These are phyloP conservation scores for Leptosphaerulina australis DNA, from an alignment of 2,329 filamentous ascomycete genomes.

Conservation along the genomic window DNA sequence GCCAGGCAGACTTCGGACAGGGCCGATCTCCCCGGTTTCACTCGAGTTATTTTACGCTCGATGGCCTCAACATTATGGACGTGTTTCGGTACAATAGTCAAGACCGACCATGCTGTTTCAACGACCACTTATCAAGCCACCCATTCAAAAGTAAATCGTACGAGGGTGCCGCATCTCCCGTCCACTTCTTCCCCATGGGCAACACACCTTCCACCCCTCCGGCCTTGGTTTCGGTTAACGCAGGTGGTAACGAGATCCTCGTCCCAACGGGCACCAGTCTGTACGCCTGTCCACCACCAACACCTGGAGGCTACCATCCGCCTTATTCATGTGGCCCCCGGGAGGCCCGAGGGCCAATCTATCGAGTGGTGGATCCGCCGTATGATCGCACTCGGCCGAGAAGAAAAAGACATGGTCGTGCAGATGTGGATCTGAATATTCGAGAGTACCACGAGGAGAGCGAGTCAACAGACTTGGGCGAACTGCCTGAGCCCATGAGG, in stretches of 20 bases:
- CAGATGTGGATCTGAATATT: neutral
- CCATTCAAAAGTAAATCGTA: no score
- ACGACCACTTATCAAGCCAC: no score
- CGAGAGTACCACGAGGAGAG: neutral
- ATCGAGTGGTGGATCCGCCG: neutral
- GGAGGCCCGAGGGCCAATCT: neutral
- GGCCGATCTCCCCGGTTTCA: no score
- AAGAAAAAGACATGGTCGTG: neutral
- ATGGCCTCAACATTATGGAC: no score
- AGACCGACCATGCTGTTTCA: no score
- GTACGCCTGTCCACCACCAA: neutral
- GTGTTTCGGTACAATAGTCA: no score
- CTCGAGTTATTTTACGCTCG: no score
- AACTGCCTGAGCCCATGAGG: neutral
- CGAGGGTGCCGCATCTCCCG: no score
- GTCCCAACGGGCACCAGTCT: slow-evolving; percentile 24
- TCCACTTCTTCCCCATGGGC: no score
- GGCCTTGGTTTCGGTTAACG: slow-evolving; percentile 32
- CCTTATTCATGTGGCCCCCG: neutral
- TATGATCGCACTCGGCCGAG: neutral
- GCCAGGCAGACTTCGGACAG: no score
- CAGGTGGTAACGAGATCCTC: slow-evolving; percentile 26
- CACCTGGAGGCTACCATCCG: neutral
- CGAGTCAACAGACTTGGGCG: neutral
- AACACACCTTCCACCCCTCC: slow-evolving; percentile 28